Base-by-base conservation (phyloP, 2,329 filamentous ascomycete genomes). In the Aspergillus pseudotamarii region DNA sequence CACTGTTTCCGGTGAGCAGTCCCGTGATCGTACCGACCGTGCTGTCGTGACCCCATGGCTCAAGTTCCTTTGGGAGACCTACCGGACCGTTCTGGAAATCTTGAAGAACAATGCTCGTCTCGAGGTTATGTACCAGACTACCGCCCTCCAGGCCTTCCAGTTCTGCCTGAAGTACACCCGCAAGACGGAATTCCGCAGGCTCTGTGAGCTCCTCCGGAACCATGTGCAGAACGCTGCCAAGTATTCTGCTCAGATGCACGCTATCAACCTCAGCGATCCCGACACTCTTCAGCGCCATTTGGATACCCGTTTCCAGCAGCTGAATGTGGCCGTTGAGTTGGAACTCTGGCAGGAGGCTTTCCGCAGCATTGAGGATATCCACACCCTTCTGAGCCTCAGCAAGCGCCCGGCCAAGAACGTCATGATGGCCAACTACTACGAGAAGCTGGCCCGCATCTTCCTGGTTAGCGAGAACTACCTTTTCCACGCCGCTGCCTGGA, bases 391-490 rank as follows among this genome's bases (percentile, higher is more conserved):
- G 71, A 98, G 91, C 83, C 87, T 98, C 72, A 98, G 94, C 90
- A 98, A 98, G 88, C 92, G 95, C 61, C 94, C 94, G 45, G 91
- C 95, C 60, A 98, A 98, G 90, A 97, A 97, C 79, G 86, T 97
- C 77, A 98, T 99, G 95, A 99, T 99, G 95, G 95, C 95, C 82
- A 99, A 98, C 85, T 99, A 99, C 86, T 99, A 98, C 81, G 95
- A 99, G 86, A 98, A 98, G 84, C 89, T 99, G 63, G 97, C 95
- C 46, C 89, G 94, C 68, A 99, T 99, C 79, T 99, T 99, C 86
- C 88, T 99, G 67, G 95, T 98, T 70, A 96, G 94, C 79, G 95
- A 98, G 83, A 99, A 99, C 85, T 98, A 98, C 79, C 89, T 99
- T 53, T 99, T 99, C 89, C 95, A 99, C 77, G 95, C 95, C 71